Base-by-base conservation (phyloP, 2,329 filamentous ascomycete species). In the Phaeosphaeria sp. region DNA sequence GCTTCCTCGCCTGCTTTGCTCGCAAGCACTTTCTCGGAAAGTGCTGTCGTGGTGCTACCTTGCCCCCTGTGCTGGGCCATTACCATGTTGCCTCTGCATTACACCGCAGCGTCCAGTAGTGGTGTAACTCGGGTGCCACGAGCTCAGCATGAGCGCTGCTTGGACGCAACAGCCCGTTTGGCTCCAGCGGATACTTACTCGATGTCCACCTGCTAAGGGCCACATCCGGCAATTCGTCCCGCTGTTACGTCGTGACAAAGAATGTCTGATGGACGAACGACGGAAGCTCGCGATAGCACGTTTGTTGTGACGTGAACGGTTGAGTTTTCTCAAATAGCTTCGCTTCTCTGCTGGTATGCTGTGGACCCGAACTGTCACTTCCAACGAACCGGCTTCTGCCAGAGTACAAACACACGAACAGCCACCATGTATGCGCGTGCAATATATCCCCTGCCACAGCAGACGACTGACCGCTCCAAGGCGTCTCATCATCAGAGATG, bases 401-500 rank as follows among this genome's bases (percentile, higher is more conserved):
- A 40, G 50, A 57, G 49, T 49, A 36, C n/a, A 48, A 53, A 7
- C 57, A 57, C 52, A 47, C 67, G 45, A 61, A 60, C 57, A 58
- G 57, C 51, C 64, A 71, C 45, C 66, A 75, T 76, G 74, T 76
- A 76, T 60, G 71, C 66, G 64, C 59, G 66, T 71, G 65, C 67
- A 65, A 58, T 49, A 50, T 49, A 55, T 60, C 49, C 27, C 57
- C 47, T 46, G 39, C 47, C 53, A 51, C 56, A 68, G 50, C 60
- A 62, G 50, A 51, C 57, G 56, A 66, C 72, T 76, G 61, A 77
- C 71, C 53, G 50, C 55, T 58, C 66, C 36, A 68, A 95, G 92
- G 91, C 89, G 91, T 81, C 86, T 95, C 72, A 93, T 95, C 78
- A 91, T 95, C 74, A 86, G 91, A 75, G 88, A 93, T 76, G 84